phyloP scores from a whole-genome alignment of 73 alveolate species.

The Paramecium pentaurelia region DNA sequence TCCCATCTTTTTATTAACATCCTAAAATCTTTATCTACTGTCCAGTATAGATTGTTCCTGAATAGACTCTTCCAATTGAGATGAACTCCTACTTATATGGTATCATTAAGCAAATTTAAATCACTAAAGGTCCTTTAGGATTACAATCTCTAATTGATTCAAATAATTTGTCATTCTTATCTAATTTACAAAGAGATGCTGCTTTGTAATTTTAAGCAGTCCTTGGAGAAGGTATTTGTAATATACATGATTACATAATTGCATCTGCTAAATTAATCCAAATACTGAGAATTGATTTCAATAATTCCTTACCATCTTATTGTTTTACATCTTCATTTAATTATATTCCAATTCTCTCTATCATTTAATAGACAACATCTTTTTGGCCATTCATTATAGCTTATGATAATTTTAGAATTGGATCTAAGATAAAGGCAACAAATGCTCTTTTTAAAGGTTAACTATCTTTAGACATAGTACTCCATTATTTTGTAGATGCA shows the following conservation, averaged over 20 bases:
- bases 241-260: slow-evolving; percentile 93
- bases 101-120: slow-evolving; percentile 97
- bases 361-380: slow-evolving; percentile 83
- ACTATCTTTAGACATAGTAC: slow-evolving; percentile 80
- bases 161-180: slow-evolving; percentile 95
- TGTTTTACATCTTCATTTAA: slow-evolving; percentile 88
- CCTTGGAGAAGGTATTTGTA: slow-evolving; percentile 98
- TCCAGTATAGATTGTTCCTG: slow-evolving; percentile 95
- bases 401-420: slow-evolving; percentile 85
- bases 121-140: slow-evolving; percentile 97
- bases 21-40: slow-evolving; percentile 98
- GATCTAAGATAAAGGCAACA: slow-evolving; percentile 92
- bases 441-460: slow-evolving; percentile 86
- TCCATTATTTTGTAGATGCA: slow-evolving; percentile 94
- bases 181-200: slow-evolving; percentile 96
- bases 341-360: slow-evolving; percentile 85
- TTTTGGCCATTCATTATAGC: slow-evolving; percentile 84
- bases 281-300: slow-evolving; percentile 80
- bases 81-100: slow-evolving; percentile 97
- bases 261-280: slow-evolving; percentile 99
- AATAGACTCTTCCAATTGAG: slow-evolving; percentile 99
- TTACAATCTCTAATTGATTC: slow-evolving; percentile 92
- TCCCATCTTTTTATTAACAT: slow-evolving; percentile 95
- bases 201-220: slow-evolving; percentile 96
- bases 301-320: slow-evolving; percentile 57